Percentiles rank a stretch among this genome's conserved stretches.
phyloP scores from a whole-genome alignment of 495 filamentous ascomycete species.

The Penicillium paradoxum region DNA sequence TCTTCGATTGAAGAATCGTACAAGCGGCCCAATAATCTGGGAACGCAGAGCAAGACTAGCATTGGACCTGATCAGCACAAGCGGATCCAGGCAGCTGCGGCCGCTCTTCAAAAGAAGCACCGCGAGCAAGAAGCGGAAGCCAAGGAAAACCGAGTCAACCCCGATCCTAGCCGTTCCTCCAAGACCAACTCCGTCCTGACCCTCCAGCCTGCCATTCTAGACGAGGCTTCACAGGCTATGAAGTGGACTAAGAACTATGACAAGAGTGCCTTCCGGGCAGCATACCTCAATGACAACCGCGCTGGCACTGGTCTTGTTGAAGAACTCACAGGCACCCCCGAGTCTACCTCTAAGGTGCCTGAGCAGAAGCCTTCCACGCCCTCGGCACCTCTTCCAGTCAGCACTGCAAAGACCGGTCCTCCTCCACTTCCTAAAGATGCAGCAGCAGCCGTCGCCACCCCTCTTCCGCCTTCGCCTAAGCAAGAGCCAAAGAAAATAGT shows the following conservation, averaged over 20 bases:
- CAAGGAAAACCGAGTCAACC: slow-evolving; percentile 1
- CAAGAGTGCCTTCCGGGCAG: slow-evolving; percentile 72
- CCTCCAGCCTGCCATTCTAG: slow-evolving; percentile 78
- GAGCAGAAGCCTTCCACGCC: slow-evolving; percentile 14
- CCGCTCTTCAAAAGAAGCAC: slow-evolving; percentile 67
- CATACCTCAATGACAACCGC: slow-evolving; percentile 69
- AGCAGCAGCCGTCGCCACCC: slow-evolving; percentile 18
- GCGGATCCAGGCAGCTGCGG: slow-evolving; percentile 83
- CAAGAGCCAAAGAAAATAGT: slow-evolving; percentile 12
- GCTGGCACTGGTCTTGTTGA: slow-evolving; percentile 56
- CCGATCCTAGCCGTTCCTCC: slow-evolving; percentile 30
- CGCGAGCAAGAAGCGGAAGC: slow-evolving; percentile 51
- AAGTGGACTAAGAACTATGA: slow-evolving; percentile 80
- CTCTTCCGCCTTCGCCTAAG: slow-evolving; percentile 32
- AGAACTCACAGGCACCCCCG: slow-evolving; percentile 16
- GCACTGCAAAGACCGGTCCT: slow-evolving; percentile 14
- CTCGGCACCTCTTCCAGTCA: slow-evolving; percentile 10
- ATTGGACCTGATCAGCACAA: slow-evolving; percentile 91
- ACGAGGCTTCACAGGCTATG: slow-evolving; percentile 85
- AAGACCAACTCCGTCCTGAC: slow-evolving; percentile 93
- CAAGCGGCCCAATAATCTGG: slow-evolving; percentile 42
- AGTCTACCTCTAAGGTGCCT: slow-evolving; percentile 4
- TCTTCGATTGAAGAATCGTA: slow-evolving; percentile 48
- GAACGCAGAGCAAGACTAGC: slow-evolving; percentile 72
- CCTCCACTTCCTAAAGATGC: slow-evolving; percentile 22